Evolutionary conservation across 2,329 filamentous ascomycete species (phyloP).

Genomic region (Calonectria crousiana): DNA sequence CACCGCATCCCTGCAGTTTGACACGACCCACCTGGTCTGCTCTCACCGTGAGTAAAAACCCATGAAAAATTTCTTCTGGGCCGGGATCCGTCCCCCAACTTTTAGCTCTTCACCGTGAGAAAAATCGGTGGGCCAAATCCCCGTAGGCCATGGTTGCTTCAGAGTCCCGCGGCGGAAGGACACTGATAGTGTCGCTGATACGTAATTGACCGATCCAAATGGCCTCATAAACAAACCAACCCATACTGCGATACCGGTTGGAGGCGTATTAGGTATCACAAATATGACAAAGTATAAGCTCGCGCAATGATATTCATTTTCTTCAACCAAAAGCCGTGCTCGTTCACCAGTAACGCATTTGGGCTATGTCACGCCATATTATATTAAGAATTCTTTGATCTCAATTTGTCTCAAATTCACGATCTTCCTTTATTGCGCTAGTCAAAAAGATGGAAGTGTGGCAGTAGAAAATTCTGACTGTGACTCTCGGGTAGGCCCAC

Average conservation of each 20-base stretch:
- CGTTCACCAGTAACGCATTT: not conserved
- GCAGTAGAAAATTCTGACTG: not conserved
- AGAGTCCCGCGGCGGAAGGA: not conserved
- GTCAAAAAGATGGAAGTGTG: not conserved
- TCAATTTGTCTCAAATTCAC: not conserved
- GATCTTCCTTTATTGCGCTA: not conserved
- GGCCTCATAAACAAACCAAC: not conserved
- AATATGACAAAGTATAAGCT: not conserved
- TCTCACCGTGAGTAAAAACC: not conserved
- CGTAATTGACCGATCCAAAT: not conserved
- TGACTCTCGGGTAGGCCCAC: not conserved
- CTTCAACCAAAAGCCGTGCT: not conserved
- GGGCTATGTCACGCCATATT: not conserved
- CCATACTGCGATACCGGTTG: not conserved
- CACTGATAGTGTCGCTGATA: not conserved
- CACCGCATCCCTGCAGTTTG: not conserved
- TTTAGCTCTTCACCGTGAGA: constrained; percentile 4
- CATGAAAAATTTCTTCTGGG: not conserved
- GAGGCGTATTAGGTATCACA: not conserved
- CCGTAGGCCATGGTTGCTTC: not conserved
- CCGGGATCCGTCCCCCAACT: not conserved
- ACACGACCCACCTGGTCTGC: not conserved
- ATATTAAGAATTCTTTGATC: not conserved
- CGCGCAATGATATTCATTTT: not conserved
- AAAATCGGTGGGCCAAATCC: not conserved